These are phyloP conservation scores for Beauveria sp. DNA, from an alignment of 2,329 filamentous ascomycete genomes.

Conservation along the genomic window DNA sequence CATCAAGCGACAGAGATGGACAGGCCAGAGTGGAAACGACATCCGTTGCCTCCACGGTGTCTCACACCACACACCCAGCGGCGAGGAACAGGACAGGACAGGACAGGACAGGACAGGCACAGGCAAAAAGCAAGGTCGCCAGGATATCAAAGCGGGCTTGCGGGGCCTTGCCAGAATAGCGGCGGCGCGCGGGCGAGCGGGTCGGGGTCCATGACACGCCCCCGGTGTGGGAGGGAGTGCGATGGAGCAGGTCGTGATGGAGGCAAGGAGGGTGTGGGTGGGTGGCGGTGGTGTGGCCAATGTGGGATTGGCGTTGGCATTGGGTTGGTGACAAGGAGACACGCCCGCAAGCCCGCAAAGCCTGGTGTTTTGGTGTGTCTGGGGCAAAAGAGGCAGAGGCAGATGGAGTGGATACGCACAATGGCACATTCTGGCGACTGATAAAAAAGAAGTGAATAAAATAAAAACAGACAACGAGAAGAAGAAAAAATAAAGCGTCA, in stretches of 20 bases:
- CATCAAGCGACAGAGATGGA: conserved; percentile 11
- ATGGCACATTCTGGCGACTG: too few species aligned
- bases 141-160: conserved; percentile 10
- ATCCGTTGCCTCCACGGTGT: conserved; percentile 9
- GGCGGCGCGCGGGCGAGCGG: conserved; percentile 9
- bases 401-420: background rate
- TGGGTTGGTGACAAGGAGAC: background rate
- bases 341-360: background rate
- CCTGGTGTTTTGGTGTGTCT: conserved; percentile 10
- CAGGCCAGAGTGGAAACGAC: conserved; percentile 8
- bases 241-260: background rate
- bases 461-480: background rate
- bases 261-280: background rate
- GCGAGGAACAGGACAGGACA: background rate
- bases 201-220: conserved; percentile 11
- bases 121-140: background rate
- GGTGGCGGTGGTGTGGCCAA: background rate
- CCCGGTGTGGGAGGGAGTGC: background rate
- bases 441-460: background rate
- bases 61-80: conserved; percentile 7
- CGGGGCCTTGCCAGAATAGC: conserved; percentile 5
- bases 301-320: background rate
- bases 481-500: background rate
- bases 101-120: background rate
- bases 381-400: background rate